Evolutionary conservation across 2,329 filamentous ascomycete genomes (phyloP), one percentile per base, ranked within the genome.

Genomic region (Cladosporium cucumerinum): DNA sequence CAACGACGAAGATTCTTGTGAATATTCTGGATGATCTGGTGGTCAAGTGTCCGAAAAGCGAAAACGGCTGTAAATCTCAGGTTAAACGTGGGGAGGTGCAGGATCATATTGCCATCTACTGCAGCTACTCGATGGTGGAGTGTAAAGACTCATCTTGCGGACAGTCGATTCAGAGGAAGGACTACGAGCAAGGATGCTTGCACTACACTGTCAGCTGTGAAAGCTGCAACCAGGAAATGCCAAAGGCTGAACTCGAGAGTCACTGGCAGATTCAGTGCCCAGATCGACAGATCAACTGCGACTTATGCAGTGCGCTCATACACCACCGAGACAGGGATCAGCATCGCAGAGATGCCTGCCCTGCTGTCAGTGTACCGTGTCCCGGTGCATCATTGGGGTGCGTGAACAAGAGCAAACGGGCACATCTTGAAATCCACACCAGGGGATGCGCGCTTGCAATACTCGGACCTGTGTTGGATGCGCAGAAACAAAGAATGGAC

Each of bases 21-120:
- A 86, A 85, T 65, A 87, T 89, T 80, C 82, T 87, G 66, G 84
- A 87, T 69, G 86, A 87, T 66, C 79, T 89, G 46, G 73, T 81
- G 21, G 86, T 88, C 64, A 82, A 81, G 66, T 89, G 86, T 72
- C 86, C 86, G 0, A 85, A 84, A 66, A 66, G 65, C n/a, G 74
- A 75, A 25, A 79, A 82, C 12, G 86, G 86, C 6, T 89, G 86
- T 75, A 72, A 75, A 48, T 81, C 82, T 69, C 74, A 82, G 30
- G 73, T 85, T 57, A 82, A 86, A 61, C 79, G 86, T 57, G 83
- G 82, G 49, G 82, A 86, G 70, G 79, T 87, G 57, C 81, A 85
- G 72, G 80, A 84, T 65, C 86, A 89, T 72, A 81, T 87, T 59
- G 81, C 85, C 71, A 83, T 84, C 67, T 86, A 88, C 70, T 89